A percentile compares a stretch with the other conserved stretches of the same genome.
phyloP scores from a whole-genome alignment of 441 rosid genomes.

The Hypseocharis bilobata region DNA sequence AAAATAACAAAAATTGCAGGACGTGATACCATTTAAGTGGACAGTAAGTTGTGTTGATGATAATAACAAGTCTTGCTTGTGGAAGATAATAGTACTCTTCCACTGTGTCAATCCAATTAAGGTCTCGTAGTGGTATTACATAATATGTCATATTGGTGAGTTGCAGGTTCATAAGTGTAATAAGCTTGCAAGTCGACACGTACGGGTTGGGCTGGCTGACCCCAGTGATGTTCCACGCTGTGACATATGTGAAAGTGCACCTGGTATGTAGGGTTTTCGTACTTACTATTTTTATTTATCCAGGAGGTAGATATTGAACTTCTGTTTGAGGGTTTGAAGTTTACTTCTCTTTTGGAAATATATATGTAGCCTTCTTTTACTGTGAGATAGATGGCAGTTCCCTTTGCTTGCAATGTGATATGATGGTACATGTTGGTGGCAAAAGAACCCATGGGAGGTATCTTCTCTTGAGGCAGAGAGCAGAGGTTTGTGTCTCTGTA shows the following conservation, averaged over 20 bases:
- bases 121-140: not conserved
- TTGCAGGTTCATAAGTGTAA: constrained; percentile 78
- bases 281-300: not conserved
- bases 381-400: constrained; percentile 74
- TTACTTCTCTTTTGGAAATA: constrained; percentile 23
- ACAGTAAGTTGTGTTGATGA: no score
- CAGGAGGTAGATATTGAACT: not conserved
- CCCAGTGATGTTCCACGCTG: constrained; percentile 76
- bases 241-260: constrained; percentile 85
- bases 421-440: constrained; percentile 69
- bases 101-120: not conserved
- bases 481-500: constrained; percentile 46
- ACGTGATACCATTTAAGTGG: no score
- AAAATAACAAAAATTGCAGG: no score
- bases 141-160: constrained; percentile 1
- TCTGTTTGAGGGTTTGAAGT: constrained; percentile 16
- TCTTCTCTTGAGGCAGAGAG: constrained; percentile 60
- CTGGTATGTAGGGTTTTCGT: constrained; percentile 41
- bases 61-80: not conserved
- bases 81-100: not conserved
- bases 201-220: constrained; percentile 65
- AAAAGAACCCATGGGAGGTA: constrained; percentile 69
- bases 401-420: constrained; percentile 71
- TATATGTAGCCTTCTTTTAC: constrained; percentile 63
- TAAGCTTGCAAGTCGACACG: constrained; percentile 83